Conservation (phyloP, 331 rosid species). For the Quercus tomentella region DNA sequence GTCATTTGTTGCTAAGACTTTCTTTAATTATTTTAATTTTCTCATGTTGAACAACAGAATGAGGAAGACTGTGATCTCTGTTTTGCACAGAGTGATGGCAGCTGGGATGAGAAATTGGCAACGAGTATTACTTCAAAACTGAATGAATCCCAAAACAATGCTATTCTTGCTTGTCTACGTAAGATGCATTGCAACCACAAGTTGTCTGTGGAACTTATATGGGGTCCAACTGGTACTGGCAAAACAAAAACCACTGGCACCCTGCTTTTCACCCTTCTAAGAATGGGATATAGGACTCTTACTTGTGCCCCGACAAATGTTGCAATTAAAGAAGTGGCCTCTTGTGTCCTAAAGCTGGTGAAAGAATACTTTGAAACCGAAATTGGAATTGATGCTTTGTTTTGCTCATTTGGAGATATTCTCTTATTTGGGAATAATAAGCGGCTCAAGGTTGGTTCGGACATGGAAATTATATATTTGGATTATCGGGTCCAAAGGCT, state of each 20-base stretch:
- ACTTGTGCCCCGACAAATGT: slow-evolving; percentile 75
- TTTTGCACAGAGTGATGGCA: not conserved
- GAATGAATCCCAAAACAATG: slow-evolving; percentile 51
- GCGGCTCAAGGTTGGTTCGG: slow-evolving; percentile 46
- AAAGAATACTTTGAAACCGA: slow-evolving; percentile 9
- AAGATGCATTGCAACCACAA: slow-evolving; percentile 23
- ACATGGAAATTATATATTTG: slow-evolving; percentile 45
- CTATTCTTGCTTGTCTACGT: slow-evolving; percentile 51
- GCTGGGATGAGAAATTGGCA: not conserved
- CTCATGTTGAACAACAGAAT: slow-evolving; percentile 10
- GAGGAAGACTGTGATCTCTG: not conserved
- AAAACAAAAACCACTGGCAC: slow-evolving; percentile 57
- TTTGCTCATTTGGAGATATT: slow-evolving; percentile 43
- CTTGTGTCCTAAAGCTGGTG: slow-evolving; percentile 45
- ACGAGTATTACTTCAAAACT: slow-evolving; percentile 17
- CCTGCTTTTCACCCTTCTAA: slow-evolving; percentile 35
- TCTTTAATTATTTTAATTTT: not conserved
- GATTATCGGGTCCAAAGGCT: slow-evolving; percentile 55
- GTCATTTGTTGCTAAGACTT: not conserved
- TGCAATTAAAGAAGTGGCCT: slow-evolving; percentile 63
- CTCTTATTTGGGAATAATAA: slow-evolving; percentile 58
- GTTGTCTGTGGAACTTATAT: slow-evolving; percentile 50
- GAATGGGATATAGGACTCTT: slow-evolving; percentile 44
- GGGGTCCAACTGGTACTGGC: slow-evolving; percentile 88
- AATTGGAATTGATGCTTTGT: slow-evolving; percentile 15